These are phyloP conservation scores for Zymoseptoria ardabiliae DNA, from an alignment of 2,329 filamentous ascomycete genomes.

Conservation along the genomic window DNA sequence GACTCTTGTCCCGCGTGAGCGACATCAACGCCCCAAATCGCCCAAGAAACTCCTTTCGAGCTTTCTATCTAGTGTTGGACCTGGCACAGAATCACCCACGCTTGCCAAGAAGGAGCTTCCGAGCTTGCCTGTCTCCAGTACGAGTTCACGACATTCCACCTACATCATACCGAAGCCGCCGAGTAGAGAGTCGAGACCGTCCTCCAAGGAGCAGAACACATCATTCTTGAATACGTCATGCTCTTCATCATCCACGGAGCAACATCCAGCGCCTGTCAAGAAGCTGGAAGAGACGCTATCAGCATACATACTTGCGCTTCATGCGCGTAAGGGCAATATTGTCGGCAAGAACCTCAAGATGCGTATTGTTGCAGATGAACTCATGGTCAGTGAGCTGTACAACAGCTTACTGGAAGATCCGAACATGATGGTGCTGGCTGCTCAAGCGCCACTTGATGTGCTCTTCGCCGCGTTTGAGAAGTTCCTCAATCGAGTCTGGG, in stretches of 20 bases:
- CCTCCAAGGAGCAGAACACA: conserved; percentile 25
- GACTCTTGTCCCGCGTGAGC: conserved; percentile 26
- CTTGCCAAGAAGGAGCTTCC: conserved; percentile 24
- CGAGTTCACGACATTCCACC: conserved; percentile 20
- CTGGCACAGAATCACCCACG: conserved; percentile 25
- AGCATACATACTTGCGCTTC: conserved; percentile 72
- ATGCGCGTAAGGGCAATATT: conserved; percentile 79
- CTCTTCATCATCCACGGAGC: conserved; percentile 44
- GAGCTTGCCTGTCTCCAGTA: conserved; percentile 18
- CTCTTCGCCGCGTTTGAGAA: conserved; percentile 92
- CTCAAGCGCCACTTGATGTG: conserved; percentile 71
- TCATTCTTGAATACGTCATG: conserved; percentile 31
- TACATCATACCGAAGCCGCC: conserved; percentile 30
- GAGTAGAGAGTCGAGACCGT: conserved; percentile 30
- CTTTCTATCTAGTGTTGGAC: conserved; percentile 58
- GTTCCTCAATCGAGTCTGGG: conserved; percentile 82
- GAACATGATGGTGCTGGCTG: conserved; percentile 65
- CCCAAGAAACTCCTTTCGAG: conserved; percentile 86
- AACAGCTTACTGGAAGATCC: conserved; percentile 80
- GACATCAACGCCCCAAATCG: conserved; percentile 68
- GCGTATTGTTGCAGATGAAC: conserved; percentile 63
- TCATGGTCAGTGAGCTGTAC: conserved; percentile 81
- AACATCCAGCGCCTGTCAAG: conserved; percentile 52
- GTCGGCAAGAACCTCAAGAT: conserved; percentile 69
- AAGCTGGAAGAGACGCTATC: conserved; percentile 79